A percentile compares a stretch with the other conserved stretches of the same genome.
Evolutionary conservation across 371 early-diverging fungal species (phyloP).

Genomic region (Actinomucor elegans): DNA sequence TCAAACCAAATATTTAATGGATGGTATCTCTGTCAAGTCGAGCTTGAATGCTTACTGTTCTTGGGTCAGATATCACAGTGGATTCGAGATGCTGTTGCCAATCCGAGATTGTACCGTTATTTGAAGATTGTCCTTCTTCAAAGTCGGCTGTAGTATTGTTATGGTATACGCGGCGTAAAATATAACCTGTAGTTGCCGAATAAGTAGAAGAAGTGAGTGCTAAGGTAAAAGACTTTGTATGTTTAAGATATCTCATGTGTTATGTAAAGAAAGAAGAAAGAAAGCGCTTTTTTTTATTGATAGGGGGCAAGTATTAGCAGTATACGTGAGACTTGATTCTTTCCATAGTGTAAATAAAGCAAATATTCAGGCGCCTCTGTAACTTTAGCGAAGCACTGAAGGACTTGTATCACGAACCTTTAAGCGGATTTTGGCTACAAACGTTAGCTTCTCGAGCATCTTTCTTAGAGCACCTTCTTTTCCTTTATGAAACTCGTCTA

Average conservation of each 20-base stretch:
- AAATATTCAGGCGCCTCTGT: neutral
- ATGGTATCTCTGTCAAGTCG: no score
- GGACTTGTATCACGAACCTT: constrained; percentile 16
- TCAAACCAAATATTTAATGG: no score
- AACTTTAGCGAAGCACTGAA: constrained; percentile 7
- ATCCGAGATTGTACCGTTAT: neutral
- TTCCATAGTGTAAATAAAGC: no score
- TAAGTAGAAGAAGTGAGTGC: neutral
- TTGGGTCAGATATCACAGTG: constrained; percentile 14
- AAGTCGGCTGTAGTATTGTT: neutral
- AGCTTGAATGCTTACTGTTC: constrained; percentile 14
- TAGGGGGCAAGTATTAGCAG: neutral
- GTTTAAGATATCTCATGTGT: no score
- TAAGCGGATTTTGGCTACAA: constrained; percentile 24
- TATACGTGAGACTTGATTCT: no score
- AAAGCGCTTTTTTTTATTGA: no score
- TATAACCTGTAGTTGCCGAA: no score
- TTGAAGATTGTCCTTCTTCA: no score
- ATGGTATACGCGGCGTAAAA: no score
- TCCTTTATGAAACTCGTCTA: constrained; percentile 17
- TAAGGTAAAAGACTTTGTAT: no score
- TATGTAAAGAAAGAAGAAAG: neutral
- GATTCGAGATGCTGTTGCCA: constrained; percentile 4
- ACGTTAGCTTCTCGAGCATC: constrained; percentile 28
- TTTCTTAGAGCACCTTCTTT: constrained; percentile 14